phyloP scores from a whole-genome alignment of 2,329 filamentous ascomycete genomes.

The Ilyonectria destructans region DNA sequence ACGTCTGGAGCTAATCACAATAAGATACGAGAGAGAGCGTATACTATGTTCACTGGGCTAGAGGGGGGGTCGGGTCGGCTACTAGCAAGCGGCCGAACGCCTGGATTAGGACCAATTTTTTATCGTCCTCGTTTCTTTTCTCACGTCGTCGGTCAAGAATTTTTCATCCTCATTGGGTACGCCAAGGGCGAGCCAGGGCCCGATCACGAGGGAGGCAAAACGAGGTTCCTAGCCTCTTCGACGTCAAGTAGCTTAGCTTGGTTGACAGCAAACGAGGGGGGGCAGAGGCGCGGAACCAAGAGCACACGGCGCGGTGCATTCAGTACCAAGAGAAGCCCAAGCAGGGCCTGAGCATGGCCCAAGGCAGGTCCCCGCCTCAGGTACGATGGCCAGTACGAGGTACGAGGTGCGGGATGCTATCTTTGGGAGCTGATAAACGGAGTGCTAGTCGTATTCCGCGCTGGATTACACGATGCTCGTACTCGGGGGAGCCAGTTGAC shows the following conservation, averaged over 20 bases:
- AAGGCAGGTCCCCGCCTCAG: constrained; percentile 19
- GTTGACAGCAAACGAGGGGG: constrained; percentile 25
- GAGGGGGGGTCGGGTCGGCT: constrained; percentile 21
- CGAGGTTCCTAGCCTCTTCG: constrained; percentile 27
- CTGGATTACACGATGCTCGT: constrained; percentile 28
- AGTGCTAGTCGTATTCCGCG: neutral
- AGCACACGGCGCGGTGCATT: constrained; percentile 21
- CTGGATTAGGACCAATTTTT: constrained; percentile 26
- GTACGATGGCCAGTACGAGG: constrained; percentile 18
- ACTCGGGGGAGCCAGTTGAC: constrained; percentile 27
- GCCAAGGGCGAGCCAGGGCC: constrained; percentile 18
- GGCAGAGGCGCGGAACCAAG: constrained; percentile 17
- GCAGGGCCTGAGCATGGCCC: constrained; percentile 15
- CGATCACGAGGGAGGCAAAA: constrained; percentile 31
- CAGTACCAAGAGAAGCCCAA: constrained; percentile 16
- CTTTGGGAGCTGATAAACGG: constrained; percentile 15
- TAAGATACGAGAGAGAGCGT: constrained; percentile 26
- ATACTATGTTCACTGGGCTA: constrained; percentile 15
- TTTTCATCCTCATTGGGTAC: constrained; percentile 19
- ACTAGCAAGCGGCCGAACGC: constrained; percentile 27
- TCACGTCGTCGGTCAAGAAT: constrained; percentile 9
- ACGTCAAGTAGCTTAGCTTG: constrained; percentile 28
- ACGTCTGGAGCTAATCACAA: constrained; percentile 27
- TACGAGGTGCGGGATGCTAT: constrained; percentile 22
- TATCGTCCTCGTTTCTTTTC: constrained; percentile 1